phyloP scores from a whole-genome alignment of 305 asterid species.

The Solanum hybrid region DNA sequence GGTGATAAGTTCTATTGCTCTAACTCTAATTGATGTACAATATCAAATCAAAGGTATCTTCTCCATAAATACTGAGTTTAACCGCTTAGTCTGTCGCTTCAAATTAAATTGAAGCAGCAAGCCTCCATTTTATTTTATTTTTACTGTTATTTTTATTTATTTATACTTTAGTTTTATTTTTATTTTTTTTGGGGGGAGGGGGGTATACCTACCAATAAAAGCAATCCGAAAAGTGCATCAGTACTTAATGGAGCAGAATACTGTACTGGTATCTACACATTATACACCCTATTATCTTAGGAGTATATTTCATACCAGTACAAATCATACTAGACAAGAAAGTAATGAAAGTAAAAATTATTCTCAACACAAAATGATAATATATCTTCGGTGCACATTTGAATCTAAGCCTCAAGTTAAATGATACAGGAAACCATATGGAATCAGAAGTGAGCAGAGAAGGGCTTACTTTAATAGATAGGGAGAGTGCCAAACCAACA shows the following conservation, averaged over 20 bases:
- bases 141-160: background rate
- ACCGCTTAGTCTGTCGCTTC: background rate
- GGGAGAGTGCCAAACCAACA: constrained; percentile 77
- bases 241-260: background rate
- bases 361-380: background rate
- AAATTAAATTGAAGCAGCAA: background rate
- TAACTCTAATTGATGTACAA: background rate
- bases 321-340: background rate
- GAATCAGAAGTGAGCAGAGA: background rate
- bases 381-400: background rate
- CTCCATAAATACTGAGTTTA: background rate
- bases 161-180: background rate
- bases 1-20: background rate
- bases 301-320: background rate
- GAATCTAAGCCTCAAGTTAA: background rate
- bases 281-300: background rate
- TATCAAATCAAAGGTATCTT: background rate
- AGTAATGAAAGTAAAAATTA: background rate
- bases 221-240: background rate
- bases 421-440: background rate
- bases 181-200: background rate
- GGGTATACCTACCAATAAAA: background rate
- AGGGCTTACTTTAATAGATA: constrained; percentile 70
- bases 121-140: background rate
- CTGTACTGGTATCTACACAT: background rate